A percentile compares a stretch with the other conserved stretches of the same genome.
phyloP scores from a whole-genome alignment of 257 asterid species.

The Solanum dulcamara region DNA sequence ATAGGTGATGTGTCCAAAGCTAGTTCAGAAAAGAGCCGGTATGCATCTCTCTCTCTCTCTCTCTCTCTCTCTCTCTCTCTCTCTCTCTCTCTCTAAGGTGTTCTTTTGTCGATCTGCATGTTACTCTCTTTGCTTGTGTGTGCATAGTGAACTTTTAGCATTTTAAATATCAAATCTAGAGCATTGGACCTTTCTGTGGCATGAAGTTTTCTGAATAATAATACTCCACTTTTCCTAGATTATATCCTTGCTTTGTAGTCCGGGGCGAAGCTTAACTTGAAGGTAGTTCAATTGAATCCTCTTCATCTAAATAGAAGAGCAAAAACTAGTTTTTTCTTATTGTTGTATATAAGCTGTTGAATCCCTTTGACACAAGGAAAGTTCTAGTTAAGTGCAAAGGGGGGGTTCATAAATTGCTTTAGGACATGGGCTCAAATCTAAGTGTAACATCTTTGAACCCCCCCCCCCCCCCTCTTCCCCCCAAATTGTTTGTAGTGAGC shows the following conservation, averaged over 20 bases:
- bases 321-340: neutral
- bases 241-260: neutral
- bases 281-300: neutral
- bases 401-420: neutral
- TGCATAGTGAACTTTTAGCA: neutral
- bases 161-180: neutral
- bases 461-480: no score
- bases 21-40: constrained; percentile 93
- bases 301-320: neutral
- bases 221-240: neutral
- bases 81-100: neutral
- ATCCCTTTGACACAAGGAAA: neutral
- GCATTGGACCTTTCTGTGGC: neutral
- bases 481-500: neutral
- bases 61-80: constrained; percentile 6
- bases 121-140: neutral
- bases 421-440: neutral
- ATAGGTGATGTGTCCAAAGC: constrained; percentile 88
- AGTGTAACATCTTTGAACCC: neutral
- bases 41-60: constrained; percentile 4
- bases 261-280: neutral
- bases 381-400: neutral
- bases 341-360: neutral
- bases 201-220: neutral
- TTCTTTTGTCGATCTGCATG: neutral